Evolutionary conservation across 108 stramenopile species (phyloP).

Genomic region (Skeletonema menzelii): DNA sequence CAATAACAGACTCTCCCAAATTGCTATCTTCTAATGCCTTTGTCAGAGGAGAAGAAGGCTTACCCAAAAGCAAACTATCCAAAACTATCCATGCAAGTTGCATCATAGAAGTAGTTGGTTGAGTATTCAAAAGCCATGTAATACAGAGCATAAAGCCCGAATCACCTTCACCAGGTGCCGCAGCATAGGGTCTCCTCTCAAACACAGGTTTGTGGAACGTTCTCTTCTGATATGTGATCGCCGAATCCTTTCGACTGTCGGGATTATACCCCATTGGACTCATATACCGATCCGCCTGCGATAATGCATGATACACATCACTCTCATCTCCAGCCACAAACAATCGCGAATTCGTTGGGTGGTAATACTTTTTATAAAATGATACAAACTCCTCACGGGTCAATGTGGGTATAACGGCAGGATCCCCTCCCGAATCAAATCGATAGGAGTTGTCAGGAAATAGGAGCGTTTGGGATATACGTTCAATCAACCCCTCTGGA

Average conservation of each 20-base stretch:
- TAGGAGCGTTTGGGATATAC: conserved; percentile 71
- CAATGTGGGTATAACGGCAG: conserved; percentile 77
- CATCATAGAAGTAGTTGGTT: conserved; percentile 64
- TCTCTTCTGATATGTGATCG: conserved; percentile 43
- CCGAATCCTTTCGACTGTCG: conserved; percentile 33
- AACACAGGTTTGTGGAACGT: conserved; percentile 41
- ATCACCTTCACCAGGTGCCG: conserved; percentile 25
- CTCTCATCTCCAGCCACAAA: conserved; percentile 92
- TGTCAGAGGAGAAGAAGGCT: conserved; percentile 58
- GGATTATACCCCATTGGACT: conserved; percentile 54
- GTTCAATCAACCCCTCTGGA: conserved; percentile 75
- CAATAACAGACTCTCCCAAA: conserved; percentile 56
- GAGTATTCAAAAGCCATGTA: conserved; percentile 89
- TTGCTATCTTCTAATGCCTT: conserved; percentile 46
- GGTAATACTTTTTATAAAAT: conserved; percentile 90
- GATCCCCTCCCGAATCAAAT: conserved; percentile 90
- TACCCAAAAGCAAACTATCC: conserved; percentile 81
- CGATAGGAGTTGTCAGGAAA: conserved; percentile 89
- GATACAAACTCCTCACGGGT: conserved; percentile 79
- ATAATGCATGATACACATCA: conserved; percentile 71
- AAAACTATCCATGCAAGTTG: conserved; percentile 75
- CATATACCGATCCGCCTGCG: conserved; percentile 50
- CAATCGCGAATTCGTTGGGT: conserved; percentile 90
- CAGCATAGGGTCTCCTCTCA: conserved; percentile 51
- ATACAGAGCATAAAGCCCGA: conserved; percentile 69